A percentile compares a stretch with the other conserved stretches of the same genome.
Evolutionary conservation across 768 basidiomycete genomes (phyloP).

Genomic region (Leccinellum luteum): DNA sequence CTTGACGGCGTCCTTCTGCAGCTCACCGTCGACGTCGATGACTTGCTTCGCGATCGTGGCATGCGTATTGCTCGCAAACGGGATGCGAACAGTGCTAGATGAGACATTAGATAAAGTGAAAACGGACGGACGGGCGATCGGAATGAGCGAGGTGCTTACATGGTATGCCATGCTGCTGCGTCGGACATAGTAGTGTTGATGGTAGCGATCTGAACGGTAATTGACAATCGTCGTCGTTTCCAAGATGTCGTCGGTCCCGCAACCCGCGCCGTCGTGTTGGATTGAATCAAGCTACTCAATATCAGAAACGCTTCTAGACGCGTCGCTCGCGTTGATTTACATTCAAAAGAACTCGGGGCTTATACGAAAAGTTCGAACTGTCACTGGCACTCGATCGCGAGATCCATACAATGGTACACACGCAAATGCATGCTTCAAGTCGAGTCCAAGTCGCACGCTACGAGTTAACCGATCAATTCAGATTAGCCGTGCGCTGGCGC

Average conservation of each 20-base stretch:
- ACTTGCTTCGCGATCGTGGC: constrained; percentile 79
- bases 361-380: too few species aligned
- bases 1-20: constrained; percentile 78
- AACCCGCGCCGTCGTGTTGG: neutral
- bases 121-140: neutral
- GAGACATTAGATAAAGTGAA: neutral
- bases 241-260: neutral
- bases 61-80: constrained; percentile 71
- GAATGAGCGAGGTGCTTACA: constrained; percentile 38
- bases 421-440: too few species aligned
- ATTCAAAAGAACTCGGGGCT: too few species aligned
- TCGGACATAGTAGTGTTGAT: constrained; percentile 24
- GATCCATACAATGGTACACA: too few species aligned
- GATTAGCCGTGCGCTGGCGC: neutral
- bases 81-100: constrained; percentile 67
- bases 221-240: neutral
- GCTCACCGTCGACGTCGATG: constrained; percentile 84
- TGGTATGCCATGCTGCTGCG: constrained; percentile 46
- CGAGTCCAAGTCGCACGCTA: too few species aligned
- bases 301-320: neutral
- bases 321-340: neutral
- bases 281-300: neutral
- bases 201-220: neutral
- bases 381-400: too few species aligned
- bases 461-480: constrained; percentile 2